Conservation (phyloP, 169 alveolate genomes). For the Cryptosporidium bovis region DNA sequence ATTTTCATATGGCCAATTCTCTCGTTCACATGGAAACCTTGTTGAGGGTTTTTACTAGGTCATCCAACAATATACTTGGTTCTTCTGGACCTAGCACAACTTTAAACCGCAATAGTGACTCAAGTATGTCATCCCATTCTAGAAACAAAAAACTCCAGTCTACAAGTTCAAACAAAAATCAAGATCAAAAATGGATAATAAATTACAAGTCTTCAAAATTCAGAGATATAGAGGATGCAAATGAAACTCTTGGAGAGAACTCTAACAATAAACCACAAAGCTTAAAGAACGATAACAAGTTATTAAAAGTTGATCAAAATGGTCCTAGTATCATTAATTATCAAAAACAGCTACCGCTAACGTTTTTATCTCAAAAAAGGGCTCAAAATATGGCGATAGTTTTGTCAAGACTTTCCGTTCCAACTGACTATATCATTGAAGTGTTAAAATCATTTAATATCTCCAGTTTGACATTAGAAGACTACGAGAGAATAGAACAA, state of each 20-base stretch:
- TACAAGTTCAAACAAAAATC: background rate
- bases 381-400: constrained; percentile 80
- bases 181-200: background rate
- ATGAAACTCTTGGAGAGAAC: too few relatives aligned
- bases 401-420: constrained; percentile 75
- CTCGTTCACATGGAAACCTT: constrained; percentile 72
- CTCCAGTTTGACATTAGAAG: constrained; percentile 74
- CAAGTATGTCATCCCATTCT: background rate
- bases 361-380: constrained; percentile 71
- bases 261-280: background rate
- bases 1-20: constrained; percentile 65
- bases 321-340: background rate
- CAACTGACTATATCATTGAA: constrained; percentile 73
- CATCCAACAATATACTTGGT: background rate
- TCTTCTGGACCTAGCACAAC: background rate
- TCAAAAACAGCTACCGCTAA: constrained; percentile 56
- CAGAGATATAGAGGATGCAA: background rate
- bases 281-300: background rate
- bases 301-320: constrained; percentile 49
- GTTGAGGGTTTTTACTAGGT: constrained; percentile 42
- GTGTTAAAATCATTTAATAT: constrained; percentile 70
- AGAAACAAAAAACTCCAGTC: background rate
- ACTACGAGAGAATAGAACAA: constrained; percentile 76
- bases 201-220: background rate
- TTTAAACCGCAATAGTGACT: background rate